These are phyloP conservation scores for Mucor ambiguus DNA, from an alignment of 371 early-diverging fungal genomes.

Conservation along the genomic window DNA sequence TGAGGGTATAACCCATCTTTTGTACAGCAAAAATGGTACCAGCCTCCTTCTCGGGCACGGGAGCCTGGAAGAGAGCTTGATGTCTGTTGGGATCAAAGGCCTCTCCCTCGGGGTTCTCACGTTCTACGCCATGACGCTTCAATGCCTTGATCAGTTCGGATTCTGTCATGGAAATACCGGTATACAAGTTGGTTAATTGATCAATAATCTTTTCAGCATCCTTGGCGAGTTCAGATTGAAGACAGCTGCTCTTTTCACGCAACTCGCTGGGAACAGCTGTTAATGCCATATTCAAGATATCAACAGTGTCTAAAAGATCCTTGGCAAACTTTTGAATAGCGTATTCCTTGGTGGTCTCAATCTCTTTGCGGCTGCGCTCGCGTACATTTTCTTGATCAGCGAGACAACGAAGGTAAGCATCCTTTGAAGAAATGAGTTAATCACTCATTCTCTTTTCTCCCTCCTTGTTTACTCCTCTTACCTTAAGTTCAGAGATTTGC, in stretches of 20 bases:
- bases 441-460: background rate
- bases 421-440: constrained; percentile 38
- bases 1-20: constrained; percentile 91
- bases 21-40: constrained; percentile 87
- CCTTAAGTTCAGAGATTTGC: constrained; percentile 82
- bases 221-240: constrained; percentile 31
- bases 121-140: constrained; percentile 89
- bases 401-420: constrained; percentile 83
- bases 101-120: constrained; percentile 79
- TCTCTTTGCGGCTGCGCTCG: constrained; percentile 85
- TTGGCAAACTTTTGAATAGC: constrained; percentile 97
- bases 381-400: constrained; percentile 97
- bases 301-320: constrained; percentile 93
- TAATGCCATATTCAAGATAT: constrained; percentile 90
- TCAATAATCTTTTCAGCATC: constrained; percentile 59
- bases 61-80: constrained; percentile 94
- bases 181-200: constrained; percentile 77
- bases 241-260: constrained; percentile 36
- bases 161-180: constrained; percentile 91
- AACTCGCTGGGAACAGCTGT: constrained; percentile 67
- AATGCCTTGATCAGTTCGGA: constrained; percentile 85
- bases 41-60: constrained; percentile 85
- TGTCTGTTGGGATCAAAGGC: constrained; percentile 93
- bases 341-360: constrained; percentile 77
- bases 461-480: constrained; percentile 22